Conservation (phyloP, 495 filamentous ascomycete species). For the Penicillium nucicola region DNA sequence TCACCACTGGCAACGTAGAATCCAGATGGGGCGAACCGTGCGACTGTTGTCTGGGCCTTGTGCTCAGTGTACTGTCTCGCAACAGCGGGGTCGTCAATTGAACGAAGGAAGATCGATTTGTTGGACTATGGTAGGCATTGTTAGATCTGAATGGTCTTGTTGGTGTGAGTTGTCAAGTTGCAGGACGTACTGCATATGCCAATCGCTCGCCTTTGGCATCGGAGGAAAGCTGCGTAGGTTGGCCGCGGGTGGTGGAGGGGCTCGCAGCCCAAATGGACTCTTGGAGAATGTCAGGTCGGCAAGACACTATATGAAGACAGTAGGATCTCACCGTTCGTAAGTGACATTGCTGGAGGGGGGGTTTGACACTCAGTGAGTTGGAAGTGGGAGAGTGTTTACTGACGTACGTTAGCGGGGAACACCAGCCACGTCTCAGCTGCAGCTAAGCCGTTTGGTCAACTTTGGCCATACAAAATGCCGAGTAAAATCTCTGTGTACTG, state of each 20-base stretch:
- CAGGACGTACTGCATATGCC: slow-evolving; percentile 77
- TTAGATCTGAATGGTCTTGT: slow-evolving; percentile 6
- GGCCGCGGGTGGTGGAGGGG: slow-evolving; percentile 80
- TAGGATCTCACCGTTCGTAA: slow-evolving; percentile 38
- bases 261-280: slow-evolving; percentile 71
- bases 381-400: slow-evolving; percentile 23
- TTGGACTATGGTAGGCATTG: slow-evolving; percentile 60
- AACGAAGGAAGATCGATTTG: slow-evolving; percentile 93
- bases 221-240: slow-evolving; percentile 84
- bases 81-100: slow-evolving; percentile 80
- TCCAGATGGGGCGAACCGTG: slow-evolving; percentile 90
- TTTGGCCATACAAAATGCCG: too few species aligned
- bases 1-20: slow-evolving; percentile 97
- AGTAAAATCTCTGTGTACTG: too few species aligned
- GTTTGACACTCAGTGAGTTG: slow-evolving; percentile 4
- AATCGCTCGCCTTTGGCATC: slow-evolving; percentile 91
- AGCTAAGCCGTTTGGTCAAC: too few species aligned
- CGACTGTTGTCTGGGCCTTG: slow-evolving; percentile 82
- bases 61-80: slow-evolving; percentile 88
- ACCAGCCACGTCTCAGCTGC: background rate
- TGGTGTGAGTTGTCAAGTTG: background rate
- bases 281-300: slow-evolving; percentile 24
- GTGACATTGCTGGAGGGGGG: slow-evolving; percentile 36
- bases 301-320: background rate
- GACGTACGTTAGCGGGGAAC: slow-evolving; percentile 26